A percentile compares a stretch with the other conserved stretches of the same genome.
Conservation (phyloP, 768 basidiomycete species). For the Clitopilus hobsonii region DNA sequence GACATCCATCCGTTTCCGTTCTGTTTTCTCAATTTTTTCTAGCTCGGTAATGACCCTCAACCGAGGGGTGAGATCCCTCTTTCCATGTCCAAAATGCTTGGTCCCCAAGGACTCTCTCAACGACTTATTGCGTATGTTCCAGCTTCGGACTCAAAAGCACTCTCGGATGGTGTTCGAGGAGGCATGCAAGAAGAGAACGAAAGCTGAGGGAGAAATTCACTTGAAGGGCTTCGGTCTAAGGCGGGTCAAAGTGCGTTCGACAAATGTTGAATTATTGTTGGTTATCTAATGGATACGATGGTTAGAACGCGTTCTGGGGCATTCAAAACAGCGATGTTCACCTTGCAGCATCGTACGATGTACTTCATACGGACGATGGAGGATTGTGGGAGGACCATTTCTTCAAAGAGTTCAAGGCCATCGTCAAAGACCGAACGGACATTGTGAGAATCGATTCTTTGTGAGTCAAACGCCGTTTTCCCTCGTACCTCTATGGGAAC, state of each 20-base stretch:
- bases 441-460: not conserved
- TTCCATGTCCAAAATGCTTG: slow-evolving; percentile 29
- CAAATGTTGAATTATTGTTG: too few relatives aligned
- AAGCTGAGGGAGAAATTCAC: too few relatives aligned
- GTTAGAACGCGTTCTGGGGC: slow-evolving; percentile 39
- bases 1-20: too few relatives aligned
- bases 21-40: not conserved
- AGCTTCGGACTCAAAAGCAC: slow-evolving; percentile 6
- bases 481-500: not conserved
- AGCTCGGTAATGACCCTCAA: slow-evolving; percentile 4
- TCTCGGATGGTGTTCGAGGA: too few relatives aligned
- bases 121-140: slow-evolving; percentile 12
- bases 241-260: too few relatives aligned
- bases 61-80: slow-evolving; percentile 16
- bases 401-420: slow-evolving; percentile 16
- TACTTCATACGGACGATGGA: slow-evolving; percentile 26
- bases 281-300: too few relatives aligned
- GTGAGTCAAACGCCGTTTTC: not conserved
- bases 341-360: slow-evolving; percentile 30
- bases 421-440: slow-evolving; percentile 6
- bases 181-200: too few relatives aligned
- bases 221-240: too few relatives aligned
- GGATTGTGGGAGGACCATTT: slow-evolving; percentile 32
- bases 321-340: slow-evolving; percentile 28
- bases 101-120: slow-evolving; percentile 19